A percentile compares a stretch with the other conserved stretches of the same genome.
These are phyloP conservation scores for Rossbeevera mucosa DNA, from an alignment of 768 basidiomycete genomes.

Conservation along the genomic window DNA sequence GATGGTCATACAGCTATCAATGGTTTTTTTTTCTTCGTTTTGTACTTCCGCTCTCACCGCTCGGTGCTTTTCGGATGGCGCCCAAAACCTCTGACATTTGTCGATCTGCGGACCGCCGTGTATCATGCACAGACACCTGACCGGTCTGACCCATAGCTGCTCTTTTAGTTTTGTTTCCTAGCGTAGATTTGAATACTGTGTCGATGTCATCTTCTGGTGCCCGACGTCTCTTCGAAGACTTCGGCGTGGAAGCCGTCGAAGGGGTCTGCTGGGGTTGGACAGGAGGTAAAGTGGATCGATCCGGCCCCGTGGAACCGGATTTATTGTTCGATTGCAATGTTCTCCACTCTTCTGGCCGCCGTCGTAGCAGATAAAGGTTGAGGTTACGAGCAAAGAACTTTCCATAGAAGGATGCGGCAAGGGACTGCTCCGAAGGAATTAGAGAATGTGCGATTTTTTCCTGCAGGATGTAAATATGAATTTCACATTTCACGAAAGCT, in stretches of 20 bases:
- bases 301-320: constrained; percentile 10
- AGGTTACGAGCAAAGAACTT: constrained; percentile 81
- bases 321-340: constrained; percentile 51
- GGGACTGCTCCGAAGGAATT: constrained; percentile 60
- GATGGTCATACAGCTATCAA: no score
- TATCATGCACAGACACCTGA: constrained; percentile 6
- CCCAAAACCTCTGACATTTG: constrained; percentile 49
- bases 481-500: constrained; percentile 1
- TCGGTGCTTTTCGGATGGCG: constrained; percentile 57
- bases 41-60: constrained; percentile 36
- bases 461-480: constrained; percentile 36
- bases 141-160: constrained; percentile 41
- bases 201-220: constrained; percentile 68
- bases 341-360: constrained; percentile 83
- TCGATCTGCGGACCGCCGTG: constrained; percentile 27
- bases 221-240: constrained; percentile 44
- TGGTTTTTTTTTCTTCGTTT: constrained; percentile 36
- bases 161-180: constrained; percentile 59
- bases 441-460: constrained; percentile 90
- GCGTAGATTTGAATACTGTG: constrained; percentile 53
- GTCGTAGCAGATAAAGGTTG: constrained; percentile 71
- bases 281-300: constrained; percentile 17
- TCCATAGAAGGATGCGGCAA: constrained; percentile 79
- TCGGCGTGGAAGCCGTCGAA: constrained; percentile 18
- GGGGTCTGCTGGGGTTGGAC: background rate